Evolutionary conservation across 1,284 basidiomycete genomes (phyloP).

Genomic region (Apiotrichum veenhuisii): DNA sequence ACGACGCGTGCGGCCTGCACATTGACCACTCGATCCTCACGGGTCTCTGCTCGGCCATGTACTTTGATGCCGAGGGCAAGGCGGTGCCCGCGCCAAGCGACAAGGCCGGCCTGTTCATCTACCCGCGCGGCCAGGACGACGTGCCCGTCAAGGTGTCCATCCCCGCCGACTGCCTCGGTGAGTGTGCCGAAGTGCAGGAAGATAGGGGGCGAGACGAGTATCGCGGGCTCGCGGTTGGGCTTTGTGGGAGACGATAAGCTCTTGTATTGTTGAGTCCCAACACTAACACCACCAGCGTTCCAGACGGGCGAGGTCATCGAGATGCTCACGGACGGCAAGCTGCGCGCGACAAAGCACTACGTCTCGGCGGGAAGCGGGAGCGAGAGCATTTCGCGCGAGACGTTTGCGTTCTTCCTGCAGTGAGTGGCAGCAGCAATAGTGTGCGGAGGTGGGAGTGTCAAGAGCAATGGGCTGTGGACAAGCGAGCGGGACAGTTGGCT

Average conservation of each 20-base stretch:
- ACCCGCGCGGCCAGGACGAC: conserved; percentile 60
- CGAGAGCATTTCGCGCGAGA: conserved; percentile 64
- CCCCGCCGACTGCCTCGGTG: conserved; percentile 55
- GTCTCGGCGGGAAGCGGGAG: conserved; percentile 57
- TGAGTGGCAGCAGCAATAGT: too few species aligned
- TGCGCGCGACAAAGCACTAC: conserved; percentile 86
- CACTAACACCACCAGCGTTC: conserved; percentile 58
- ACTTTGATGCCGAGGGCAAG: conserved; percentile 54
- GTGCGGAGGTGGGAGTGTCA: too few species aligned
- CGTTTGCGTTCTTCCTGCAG: conserved; percentile 83
- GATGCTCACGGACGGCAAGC: conserved; percentile 64
- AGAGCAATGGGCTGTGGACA: too few species aligned
- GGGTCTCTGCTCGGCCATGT: conserved; percentile 81
- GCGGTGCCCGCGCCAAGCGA: conserved; percentile 46
- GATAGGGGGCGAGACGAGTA: too few species aligned
- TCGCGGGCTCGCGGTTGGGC: too few species aligned
- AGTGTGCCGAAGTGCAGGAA: not conserved
- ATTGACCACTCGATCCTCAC: conserved; percentile 80
- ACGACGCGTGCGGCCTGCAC: conserved; percentile 63
- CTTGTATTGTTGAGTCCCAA: not conserved
- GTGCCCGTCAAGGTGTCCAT: conserved; percentile 74
- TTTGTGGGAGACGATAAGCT: too few species aligned
- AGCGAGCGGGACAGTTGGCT: too few species aligned
- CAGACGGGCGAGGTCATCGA: conserved; percentile 91
- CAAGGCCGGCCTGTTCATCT: conserved; percentile 78